Evolutionary conservation across 2,329 filamentous ascomycete species (phyloP).

Genomic region (Seiridium cupressi): DNA sequence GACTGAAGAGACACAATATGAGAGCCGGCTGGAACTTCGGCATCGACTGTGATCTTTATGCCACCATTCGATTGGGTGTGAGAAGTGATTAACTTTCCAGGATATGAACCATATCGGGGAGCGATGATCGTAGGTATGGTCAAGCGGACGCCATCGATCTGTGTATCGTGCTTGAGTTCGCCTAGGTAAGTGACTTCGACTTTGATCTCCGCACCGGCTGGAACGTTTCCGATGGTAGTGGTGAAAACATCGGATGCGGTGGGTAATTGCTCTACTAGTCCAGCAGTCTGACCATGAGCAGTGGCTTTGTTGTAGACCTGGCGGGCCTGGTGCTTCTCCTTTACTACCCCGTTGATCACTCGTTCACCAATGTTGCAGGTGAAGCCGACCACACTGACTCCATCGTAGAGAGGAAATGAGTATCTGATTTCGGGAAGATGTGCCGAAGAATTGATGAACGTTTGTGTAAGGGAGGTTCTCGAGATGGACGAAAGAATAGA

Average conservation of each 20-base stretch:
- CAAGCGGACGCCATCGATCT: slow-evolving; percentile 65
- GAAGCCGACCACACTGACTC: slow-evolving; percentile 68
- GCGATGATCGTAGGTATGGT: slow-evolving; percentile 67
- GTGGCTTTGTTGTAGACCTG: slow-evolving; percentile 59
- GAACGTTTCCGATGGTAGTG: slow-evolving; percentile 67
- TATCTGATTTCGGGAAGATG: slow-evolving; percentile 52
- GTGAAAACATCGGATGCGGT: slow-evolving; percentile 65
- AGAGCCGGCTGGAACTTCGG: slow-evolving; percentile 54
- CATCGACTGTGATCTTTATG: slow-evolving; percentile 57
- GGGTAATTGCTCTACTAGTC: slow-evolving; percentile 61
- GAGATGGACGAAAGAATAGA: slow-evolving; percentile 3
- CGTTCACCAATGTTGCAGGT: slow-evolving; percentile 61
- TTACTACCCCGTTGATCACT: slow-evolving; percentile 62
- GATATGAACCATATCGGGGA: slow-evolving; percentile 60
- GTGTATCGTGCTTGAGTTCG: slow-evolving; percentile 70
- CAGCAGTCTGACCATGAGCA: slow-evolving; percentile 58
- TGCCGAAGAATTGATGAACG: neutral
- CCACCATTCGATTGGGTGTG: slow-evolving; percentile 25
- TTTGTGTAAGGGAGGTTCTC: slow-evolving; percentile 8
- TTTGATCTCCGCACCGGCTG: slow-evolving; percentile 51
- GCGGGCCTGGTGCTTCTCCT: slow-evolving; percentile 62
- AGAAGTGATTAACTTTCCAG: slow-evolving; percentile 29
- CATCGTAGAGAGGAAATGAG: slow-evolving; percentile 70
- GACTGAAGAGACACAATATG: slow-evolving; percentile 63
- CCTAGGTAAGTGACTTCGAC: slow-evolving; percentile 67